Percentiles rank a stretch among this genome's conserved stretches.
phyloP scores from a whole-genome alignment of 306 rosid species.

The Lathyrus oleraceus region DNA sequence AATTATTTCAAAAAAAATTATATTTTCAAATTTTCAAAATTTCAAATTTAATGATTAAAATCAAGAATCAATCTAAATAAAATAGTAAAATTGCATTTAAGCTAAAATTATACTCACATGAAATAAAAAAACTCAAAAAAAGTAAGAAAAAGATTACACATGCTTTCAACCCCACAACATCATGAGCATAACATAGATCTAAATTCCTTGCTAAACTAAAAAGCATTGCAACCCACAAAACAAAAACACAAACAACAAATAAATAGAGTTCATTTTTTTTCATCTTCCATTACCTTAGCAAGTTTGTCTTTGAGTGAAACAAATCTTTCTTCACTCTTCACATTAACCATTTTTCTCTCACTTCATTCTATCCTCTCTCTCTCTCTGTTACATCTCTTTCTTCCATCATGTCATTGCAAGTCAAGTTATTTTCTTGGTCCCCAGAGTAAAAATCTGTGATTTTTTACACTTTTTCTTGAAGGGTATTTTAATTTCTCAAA shows the following conservation, averaged over 20 bases:
- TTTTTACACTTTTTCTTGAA: slow-evolving; percentile 37
- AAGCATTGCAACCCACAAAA: slow-evolving; percentile 29
- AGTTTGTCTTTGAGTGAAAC: slow-evolving; percentile 61
- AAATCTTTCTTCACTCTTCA: slow-evolving; percentile 43
- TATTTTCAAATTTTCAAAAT: neutral
- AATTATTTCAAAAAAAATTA: too few relatives aligned
- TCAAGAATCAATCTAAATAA: neutral
- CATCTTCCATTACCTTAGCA: slow-evolving; percentile 46
- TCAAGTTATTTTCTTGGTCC: slow-evolving; percentile 27
- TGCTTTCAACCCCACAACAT: slow-evolving; percentile 29
- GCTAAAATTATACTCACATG: slow-evolving; percentile 30
- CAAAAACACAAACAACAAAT: slow-evolving; percentile 27
- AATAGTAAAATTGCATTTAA: neutral
- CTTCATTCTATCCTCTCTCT: neutral
- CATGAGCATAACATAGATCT: slow-evolving; percentile 44
- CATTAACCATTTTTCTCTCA: neutral
- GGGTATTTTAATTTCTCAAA: slow-evolving; percentile 46
- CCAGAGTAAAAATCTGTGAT: slow-evolving; percentile 38
- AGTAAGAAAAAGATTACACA: slow-evolving; percentile 27
- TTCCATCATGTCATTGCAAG: slow-evolving; percentile 43
- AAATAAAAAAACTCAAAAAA: slow-evolving; percentile 14
- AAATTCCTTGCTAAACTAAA: slow-evolving; percentile 37
- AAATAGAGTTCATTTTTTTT: slow-evolving; percentile 27
- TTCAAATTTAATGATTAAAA: neutral
- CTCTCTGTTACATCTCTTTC: slow-evolving; percentile 49